These are phyloP conservation scores for Exophiala xenobiotica DNA, from an alignment of 2,329 filamentous ascomycete species.

Conservation along the genomic window DNA sequence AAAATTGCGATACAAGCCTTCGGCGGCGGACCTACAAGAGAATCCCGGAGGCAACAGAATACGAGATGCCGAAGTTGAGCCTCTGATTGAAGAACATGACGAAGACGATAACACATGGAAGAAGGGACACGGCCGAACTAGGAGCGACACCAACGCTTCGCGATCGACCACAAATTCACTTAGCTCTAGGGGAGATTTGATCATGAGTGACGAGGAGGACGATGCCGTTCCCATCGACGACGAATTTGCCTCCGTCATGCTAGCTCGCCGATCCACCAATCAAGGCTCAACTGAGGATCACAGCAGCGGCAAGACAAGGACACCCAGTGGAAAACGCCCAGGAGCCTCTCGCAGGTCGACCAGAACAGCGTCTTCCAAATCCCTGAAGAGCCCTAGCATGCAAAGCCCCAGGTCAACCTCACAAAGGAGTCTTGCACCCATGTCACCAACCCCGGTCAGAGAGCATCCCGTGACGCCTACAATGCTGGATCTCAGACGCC, in stretches of 20 bases:
- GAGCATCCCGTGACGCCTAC: slow-evolving; percentile 41
- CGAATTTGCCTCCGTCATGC: slow-evolving; percentile 76
- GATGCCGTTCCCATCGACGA: slow-evolving; percentile 92
- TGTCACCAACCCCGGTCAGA: slow-evolving; percentile 10
- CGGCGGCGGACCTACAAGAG: slow-evolving; percentile 84
- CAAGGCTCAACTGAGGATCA: slow-evolving; percentile 61
- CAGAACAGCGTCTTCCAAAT: slow-evolving; percentile 47
- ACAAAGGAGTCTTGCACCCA: slow-evolving; percentile 28
- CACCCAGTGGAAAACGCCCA: slow-evolving; percentile 41
- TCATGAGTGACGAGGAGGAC: slow-evolving; percentile 89
- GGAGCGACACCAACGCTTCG: slow-evolving; percentile 77
- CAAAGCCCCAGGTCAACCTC: slow-evolving; percentile 36
- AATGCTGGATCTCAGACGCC: slow-evolving; percentile 55
- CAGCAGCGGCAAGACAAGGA: slow-evolving; percentile 62
- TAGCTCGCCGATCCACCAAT: slow-evolving; percentile 67
- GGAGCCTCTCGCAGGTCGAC: slow-evolving; percentile 50
- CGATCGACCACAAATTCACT: slow-evolving; percentile 81
- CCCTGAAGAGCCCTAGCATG: slow-evolving; percentile 32
- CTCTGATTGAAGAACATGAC: slow-evolving; percentile 66
- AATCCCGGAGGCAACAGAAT: slow-evolving; percentile 63
- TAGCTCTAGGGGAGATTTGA: slow-evolving; percentile 83
- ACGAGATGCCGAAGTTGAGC: slow-evolving; percentile 61
- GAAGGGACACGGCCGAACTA: slow-evolving; percentile 52
- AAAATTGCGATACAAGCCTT: slow-evolving; percentile 82
- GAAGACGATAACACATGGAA: slow-evolving; percentile 41